Conservation (phyloP, 768 basidiomycete species). For the Kondoa malvinella region DNA sequence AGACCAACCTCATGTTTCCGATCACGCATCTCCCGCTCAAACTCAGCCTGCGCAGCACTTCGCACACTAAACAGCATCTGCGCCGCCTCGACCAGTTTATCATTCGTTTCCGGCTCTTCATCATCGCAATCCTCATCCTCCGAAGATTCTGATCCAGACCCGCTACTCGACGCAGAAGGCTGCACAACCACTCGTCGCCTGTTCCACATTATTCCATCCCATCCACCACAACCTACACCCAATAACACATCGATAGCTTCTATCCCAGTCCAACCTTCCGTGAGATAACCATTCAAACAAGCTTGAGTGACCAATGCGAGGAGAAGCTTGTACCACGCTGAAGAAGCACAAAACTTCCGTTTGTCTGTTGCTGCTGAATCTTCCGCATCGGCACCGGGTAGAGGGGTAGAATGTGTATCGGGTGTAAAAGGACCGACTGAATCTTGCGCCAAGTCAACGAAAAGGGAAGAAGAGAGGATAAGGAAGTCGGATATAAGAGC, state of each 20-base stretch:
- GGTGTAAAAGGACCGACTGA: neutral
- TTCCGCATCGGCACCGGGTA: neutral
- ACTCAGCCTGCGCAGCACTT: slow-evolving; percentile 47
- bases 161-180: neutral
- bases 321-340: slow-evolving; percentile 66
- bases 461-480: slow-evolving; percentile 29
- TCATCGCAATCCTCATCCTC: slow-evolving; percentile 33
- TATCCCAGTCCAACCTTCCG: slow-evolving; percentile 59
- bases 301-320: slow-evolving; percentile 64
- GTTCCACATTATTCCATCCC: slow-evolving; percentile 23
- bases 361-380: neutral
- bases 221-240: slow-evolving; percentile 41
- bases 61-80: slow-evolving; percentile 16
- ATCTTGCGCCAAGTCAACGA: neutral
- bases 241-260: slow-evolving; percentile 54
- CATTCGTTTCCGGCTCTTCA: neutral
- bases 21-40: slow-evolving; percentile 55
- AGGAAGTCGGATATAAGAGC: neutral
- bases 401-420: neutral
- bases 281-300: slow-evolving; percentile 66
- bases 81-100: slow-evolving; percentile 14
- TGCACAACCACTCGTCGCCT: neutral
- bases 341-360: slow-evolving; percentile 35
- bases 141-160: neutral
- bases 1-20: slow-evolving; percentile 45